Conservation (phyloP, 2,329 filamentous ascomycete genomes). For the Mycosphaerella sp. region DNA sequence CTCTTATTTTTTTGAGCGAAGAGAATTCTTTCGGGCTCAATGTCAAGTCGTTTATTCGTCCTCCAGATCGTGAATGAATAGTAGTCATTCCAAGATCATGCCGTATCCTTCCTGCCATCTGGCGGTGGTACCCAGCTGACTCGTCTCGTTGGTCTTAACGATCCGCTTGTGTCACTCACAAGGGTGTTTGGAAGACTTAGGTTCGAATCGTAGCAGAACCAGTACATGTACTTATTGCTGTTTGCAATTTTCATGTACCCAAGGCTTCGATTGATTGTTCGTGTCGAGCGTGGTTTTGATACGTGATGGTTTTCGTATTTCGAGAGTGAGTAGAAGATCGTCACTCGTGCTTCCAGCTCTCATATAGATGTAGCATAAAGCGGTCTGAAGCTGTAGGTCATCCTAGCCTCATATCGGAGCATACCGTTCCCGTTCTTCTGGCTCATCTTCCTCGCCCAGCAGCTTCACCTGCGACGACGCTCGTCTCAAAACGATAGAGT, state of each 20-base stretch:
- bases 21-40: too few relatives aligned
- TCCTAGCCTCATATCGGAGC: not conserved
- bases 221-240: not conserved
- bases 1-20: too few relatives aligned
- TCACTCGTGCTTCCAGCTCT: not conserved
- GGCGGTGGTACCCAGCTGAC: too few relatives aligned
- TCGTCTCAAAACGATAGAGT: slow-evolving; percentile 1
- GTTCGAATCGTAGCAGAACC: not conserved
- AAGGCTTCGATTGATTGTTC: not conserved
- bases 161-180: not conserved
- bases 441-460: not conserved
- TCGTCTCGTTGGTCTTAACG: not conserved
- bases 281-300: not conserved
- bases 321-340: not conserved
- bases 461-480: slow-evolving; percentile 2
- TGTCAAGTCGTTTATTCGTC: too few relatives aligned
- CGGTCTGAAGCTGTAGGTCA: not conserved
- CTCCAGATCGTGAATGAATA: too few relatives aligned
- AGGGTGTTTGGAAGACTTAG: not conserved
- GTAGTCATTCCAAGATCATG: too few relatives aligned
- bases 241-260: not conserved
- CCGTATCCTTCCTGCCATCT: too few relatives aligned
- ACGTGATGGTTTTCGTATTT: not conserved
- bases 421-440: slow-evolving; percentile 1
- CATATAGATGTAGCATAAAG: not conserved